Percentiles rank a stretch among this genome's conserved stretches.
These are phyloP conservation scores for Blumeriella jaapii DNA, from an alignment of 2,329 filamentous ascomycete species.

Conservation along the genomic window DNA sequence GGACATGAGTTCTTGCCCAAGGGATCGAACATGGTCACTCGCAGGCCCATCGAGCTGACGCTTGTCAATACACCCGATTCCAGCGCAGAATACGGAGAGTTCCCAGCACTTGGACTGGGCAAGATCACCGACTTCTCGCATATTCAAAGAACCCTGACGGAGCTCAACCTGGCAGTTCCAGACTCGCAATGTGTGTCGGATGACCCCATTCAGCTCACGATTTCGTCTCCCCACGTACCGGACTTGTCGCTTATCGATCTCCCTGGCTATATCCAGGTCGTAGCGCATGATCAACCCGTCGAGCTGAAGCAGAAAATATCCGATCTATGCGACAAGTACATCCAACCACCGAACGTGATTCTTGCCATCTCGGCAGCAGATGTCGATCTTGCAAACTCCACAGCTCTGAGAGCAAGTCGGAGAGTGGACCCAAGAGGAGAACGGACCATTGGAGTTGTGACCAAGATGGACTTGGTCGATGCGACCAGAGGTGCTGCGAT, in stretches of 20 bases:
- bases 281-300: slow-evolving; percentile 77
- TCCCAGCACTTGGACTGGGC: slow-evolving; percentile 79
- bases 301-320: slow-evolving; percentile 93
- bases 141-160: slow-evolving; percentile 87
- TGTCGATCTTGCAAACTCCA: slow-evolving; percentile 93
- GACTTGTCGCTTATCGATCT: slow-evolving; percentile 94
- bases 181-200: slow-evolving; percentile 88
- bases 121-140: slow-evolving; percentile 86
- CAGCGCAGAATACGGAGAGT: slow-evolving; percentile 85
- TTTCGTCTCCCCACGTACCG: slow-evolving; percentile 90
- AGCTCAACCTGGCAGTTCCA: slow-evolving; percentile 87
- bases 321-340: slow-evolving; percentile 96
- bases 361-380: slow-evolving; percentile 95
- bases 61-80: slow-evolving; percentile 89
- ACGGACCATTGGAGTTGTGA: slow-evolving; percentile 95
- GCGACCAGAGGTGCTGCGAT: slow-evolving; percentile 66
- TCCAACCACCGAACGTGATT: slow-evolving; percentile 90
- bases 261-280: slow-evolving; percentile 94
- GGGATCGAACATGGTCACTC: slow-evolving; percentile 97
- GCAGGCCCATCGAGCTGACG: slow-evolving; percentile 89
- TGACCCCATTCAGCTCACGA: slow-evolving; percentile 89
- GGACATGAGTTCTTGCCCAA: slow-evolving; percentile 97
- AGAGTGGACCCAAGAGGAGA: slow-evolving; percentile 90
- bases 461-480: slow-evolving; percentile 97
- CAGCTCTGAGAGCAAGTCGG: slow-evolving; percentile 77